Percentiles rank a stretch among this genome's conserved stretches.
Evolutionary conservation across 2,329 filamentous ascomycete species (phyloP).

Genomic region (Pseudogymnoascus sp.): DNA sequence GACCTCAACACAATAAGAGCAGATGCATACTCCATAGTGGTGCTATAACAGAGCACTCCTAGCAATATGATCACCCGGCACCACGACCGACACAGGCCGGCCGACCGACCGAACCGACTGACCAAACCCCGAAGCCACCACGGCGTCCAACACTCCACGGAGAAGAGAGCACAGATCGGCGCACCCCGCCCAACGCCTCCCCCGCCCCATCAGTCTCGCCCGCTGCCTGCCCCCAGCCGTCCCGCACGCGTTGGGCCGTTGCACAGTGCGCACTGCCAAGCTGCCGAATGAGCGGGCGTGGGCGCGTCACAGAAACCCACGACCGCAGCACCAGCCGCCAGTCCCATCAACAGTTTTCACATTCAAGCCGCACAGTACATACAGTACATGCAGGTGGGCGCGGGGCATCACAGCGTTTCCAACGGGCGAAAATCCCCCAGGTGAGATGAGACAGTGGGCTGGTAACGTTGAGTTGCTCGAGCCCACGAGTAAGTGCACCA

Average conservation of each 20-base stretch:
- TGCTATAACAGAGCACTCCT: not conserved
- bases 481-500: not conserved
- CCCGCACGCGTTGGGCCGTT: not conserved
- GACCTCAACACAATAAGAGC: not conserved
- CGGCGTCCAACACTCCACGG: not conserved
- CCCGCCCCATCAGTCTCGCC: slow-evolving; percentile 1
- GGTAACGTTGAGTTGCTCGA: not conserved
- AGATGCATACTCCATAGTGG: not conserved
- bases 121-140: not conserved
- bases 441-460: not conserved
- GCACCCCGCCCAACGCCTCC: not conserved
- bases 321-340: not conserved
- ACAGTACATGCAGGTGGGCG: not conserved
- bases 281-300: not conserved
- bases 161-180: slow-evolving; percentile 1
- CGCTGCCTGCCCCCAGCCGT: not conserved
- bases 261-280: not conserved
- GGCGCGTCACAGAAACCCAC: not conserved
- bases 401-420: not conserved
- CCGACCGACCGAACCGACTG: not conserved
- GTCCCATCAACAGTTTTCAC: not conserved
- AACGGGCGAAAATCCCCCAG: slow-evolving; percentile 4
- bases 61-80: not conserved
- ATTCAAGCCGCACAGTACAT: not conserved
- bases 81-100: not conserved